Conservation (phyloP, 83 land plant species). For the Isoetes engelmannii region DNA sequence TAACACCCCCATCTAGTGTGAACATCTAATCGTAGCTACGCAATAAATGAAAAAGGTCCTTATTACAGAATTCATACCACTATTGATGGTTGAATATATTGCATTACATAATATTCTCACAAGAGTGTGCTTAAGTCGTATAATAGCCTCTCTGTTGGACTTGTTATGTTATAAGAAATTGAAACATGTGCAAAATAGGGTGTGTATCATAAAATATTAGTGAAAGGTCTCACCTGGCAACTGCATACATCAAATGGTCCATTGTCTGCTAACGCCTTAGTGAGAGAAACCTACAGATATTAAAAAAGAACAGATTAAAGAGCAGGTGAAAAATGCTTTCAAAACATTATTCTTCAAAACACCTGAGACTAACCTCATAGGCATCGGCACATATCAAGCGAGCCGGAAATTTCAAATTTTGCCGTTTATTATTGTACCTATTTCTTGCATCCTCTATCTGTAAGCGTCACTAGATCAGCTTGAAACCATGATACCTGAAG, state of each 20-base stretch:
- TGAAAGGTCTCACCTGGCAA: slow-evolving; percentile 57
- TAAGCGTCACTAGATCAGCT: slow-evolving; percentile 4
- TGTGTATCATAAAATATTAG: too few species aligned
- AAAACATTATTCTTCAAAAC: not conserved
- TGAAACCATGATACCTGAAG: slow-evolving; percentile 1
- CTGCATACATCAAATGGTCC: slow-evolving; percentile 88
- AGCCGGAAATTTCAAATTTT: slow-evolving; percentile 70
- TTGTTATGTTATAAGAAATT: too few species aligned
- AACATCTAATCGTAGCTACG: too few species aligned
- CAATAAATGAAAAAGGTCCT: not conserved
- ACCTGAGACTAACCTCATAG: slow-evolving; percentile 40
- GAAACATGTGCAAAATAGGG: too few species aligned
- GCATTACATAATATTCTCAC: too few species aligned
- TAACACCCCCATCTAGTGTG: too few species aligned
- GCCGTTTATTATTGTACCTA: slow-evolving; percentile 80
- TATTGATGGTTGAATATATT: not conserved
- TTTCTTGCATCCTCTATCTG: slow-evolving; percentile 85
- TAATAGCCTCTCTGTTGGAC: too few species aligned
- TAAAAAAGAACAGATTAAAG: not conserved
- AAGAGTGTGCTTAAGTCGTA: too few species aligned
- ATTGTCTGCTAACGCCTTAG: slow-evolving; percentile 52
- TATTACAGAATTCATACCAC: too few species aligned
- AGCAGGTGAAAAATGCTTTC: not conserved
- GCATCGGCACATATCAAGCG: slow-evolving; percentile 86
- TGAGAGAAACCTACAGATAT: slow-evolving; percentile 46